phyloP scores from a whole-genome alignment of 1,284 basidiomycete species.

The Afroboletus lepidellus region DNA sequence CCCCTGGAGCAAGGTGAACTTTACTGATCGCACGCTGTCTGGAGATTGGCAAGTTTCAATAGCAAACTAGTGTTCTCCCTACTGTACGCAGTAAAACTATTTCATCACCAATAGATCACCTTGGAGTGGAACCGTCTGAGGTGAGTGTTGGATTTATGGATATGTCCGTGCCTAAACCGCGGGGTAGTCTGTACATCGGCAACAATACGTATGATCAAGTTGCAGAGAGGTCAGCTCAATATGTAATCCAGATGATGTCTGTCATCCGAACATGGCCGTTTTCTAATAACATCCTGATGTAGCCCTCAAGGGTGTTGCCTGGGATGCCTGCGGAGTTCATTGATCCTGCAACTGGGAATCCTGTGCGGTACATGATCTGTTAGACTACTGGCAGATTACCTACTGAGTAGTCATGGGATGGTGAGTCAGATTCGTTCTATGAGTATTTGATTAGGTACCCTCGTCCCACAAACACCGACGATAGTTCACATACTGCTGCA shows the following conservation, averaged over 20 bases:
- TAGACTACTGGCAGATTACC: neutral
- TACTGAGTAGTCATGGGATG: slow-evolving; percentile 58
- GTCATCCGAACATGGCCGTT: neutral
- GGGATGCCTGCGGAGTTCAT: slow-evolving; percentile 60
- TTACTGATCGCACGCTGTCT: slow-evolving; percentile 44
- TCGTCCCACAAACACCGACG: slow-evolving; percentile 60
- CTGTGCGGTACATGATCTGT: slow-evolving; percentile 51
- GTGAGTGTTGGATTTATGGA: neutral
- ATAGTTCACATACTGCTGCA: slow-evolving; percentile 59
- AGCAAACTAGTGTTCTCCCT: neutral
- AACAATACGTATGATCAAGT: slow-evolving; percentile 58
- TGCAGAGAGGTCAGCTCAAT: slow-evolving; percentile 48
- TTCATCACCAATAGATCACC: slow-evolving; percentile 35
- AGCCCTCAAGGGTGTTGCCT: slow-evolving; percentile 21
- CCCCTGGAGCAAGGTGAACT: slow-evolving; percentile 56
- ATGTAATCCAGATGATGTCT: slow-evolving; percentile 50
- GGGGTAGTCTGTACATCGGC: slow-evolving; percentile 48
- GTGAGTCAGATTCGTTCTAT: slow-evolving; percentile 64
- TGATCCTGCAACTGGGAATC: slow-evolving; percentile 51
- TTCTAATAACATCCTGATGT: slow-evolving; percentile 2
- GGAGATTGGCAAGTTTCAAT: slow-evolving; percentile 39
- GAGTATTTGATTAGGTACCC: slow-evolving; percentile 78
- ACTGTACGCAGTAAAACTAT: neutral
- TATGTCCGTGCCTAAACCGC: neutral
- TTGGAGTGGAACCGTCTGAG: slow-evolving; percentile 45